A percentile compares a stretch with the other conserved stretches of the same genome.
Conservation (phyloP, 208 protist genomes). For the Borovskyia barvae region DNA sequence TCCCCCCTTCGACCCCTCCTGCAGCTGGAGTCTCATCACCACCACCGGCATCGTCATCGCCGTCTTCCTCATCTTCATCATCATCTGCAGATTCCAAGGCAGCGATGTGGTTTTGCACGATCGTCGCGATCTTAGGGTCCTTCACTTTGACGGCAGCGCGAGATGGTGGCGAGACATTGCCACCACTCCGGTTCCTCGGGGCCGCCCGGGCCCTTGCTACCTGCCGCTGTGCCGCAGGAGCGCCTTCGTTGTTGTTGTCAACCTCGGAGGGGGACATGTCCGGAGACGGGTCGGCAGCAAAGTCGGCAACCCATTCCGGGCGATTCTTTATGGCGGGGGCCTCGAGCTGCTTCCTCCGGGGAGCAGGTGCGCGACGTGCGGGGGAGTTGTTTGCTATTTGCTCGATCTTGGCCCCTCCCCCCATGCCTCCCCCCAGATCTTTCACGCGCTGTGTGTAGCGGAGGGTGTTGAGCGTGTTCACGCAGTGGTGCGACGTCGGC, state of each 20-base stretch:
- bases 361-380: conserved; percentile 8
- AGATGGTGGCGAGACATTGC: conserved; percentile 6
- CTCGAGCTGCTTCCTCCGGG: conserved; percentile 43
- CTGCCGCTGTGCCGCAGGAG: background rate
- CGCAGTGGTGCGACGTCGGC: conserved; percentile 83
- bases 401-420: conserved; percentile 44
- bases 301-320: conserved; percentile 82
- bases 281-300: conserved; percentile 29
- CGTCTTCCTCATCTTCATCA: conserved; percentile 63
- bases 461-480: conserved; percentile 98
- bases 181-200: conserved; percentile 13
- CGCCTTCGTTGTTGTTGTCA: background rate
- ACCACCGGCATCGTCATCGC: conserved; percentile 11
- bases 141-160: conserved; percentile 42
- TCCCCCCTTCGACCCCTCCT: background rate
- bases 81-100: conserved; percentile 56
- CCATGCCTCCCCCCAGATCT: conserved; percentile 70
- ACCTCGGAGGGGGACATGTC: conserved; percentile 9
- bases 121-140: conserved; percentile 89
- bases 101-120: conserved; percentile 83
- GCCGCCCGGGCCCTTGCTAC: conserved; percentile 11
- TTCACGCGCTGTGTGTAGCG: conserved; percentile 98
- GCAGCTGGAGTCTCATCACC: background rate
- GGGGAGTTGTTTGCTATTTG: conserved; percentile 32
- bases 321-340: conserved; percentile 41